A percentile compares a stretch with the other conserved stretches of the same genome.
Conservation (phyloP, 2,329 filamentous ascomycete genomes). For the Diaporthe eres region DNA sequence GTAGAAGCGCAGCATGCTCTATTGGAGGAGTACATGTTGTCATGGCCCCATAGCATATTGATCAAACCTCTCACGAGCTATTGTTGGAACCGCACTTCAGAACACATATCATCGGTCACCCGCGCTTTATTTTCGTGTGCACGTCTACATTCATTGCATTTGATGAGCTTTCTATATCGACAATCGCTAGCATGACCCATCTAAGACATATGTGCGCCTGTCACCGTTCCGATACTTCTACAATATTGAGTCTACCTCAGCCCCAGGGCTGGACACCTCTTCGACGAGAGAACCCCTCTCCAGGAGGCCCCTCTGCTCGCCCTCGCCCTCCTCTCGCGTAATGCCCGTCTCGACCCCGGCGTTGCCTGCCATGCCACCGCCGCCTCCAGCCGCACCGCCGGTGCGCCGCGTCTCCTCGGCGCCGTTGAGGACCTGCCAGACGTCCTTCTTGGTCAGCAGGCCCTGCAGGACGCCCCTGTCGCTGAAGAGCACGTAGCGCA, state of each 20-base stretch:
- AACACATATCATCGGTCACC: not conserved
- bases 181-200: not conserved
- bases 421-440: slow-evolving; percentile 92
- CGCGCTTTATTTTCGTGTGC: not conserved
- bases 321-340: slow-evolving; percentile 55
- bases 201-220: slow-evolving; percentile 13
- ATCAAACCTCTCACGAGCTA: not conserved
- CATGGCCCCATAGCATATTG: slow-evolving; percentile 1
- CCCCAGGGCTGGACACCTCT: slow-evolving; percentile 48
- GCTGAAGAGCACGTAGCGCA: slow-evolving; percentile 90
- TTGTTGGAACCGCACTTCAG: not conserved
- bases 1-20: not conserved
- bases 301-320: slow-evolving; percentile 61
- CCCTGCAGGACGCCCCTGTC: slow-evolving; percentile 87
- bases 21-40: not conserved
- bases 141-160: slow-evolving; percentile 7
- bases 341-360: slow-evolving; percentile 52
- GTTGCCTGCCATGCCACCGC: not conserved
- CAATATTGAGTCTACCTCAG: slow-evolving; percentile 39
- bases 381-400: slow-evolving; percentile 43
- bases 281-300: slow-evolving; percentile 49
- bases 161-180: not conserved
- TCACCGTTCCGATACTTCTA: not conserved
- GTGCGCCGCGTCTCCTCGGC: slow-evolving; percentile 72
- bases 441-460: slow-evolving; percentile 95